phyloP scores from a whole-genome alignment of 2,329 filamentous ascomycete species.

The Aspergillus sergii region DNA sequence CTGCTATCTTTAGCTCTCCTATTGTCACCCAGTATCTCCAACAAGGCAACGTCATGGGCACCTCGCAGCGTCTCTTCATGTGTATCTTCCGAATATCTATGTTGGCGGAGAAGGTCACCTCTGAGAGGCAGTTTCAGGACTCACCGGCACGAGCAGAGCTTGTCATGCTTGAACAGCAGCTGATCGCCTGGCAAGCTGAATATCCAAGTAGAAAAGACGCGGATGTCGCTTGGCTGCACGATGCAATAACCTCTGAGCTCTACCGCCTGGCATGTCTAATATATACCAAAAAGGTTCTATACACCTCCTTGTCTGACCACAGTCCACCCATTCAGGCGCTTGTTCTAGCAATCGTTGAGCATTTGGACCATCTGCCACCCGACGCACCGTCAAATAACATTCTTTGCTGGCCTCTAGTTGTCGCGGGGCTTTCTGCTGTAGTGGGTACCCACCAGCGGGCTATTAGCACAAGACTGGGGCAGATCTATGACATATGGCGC shows the following conservation, averaged over 20 bases:
- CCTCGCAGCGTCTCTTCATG: conserved; percentile 7
- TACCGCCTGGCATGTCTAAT: conserved; percentile 12
- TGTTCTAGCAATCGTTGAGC: neutral
- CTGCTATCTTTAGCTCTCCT: conserved; percentile 1
- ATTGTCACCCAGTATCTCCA: neutral
- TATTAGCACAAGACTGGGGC: neutral
- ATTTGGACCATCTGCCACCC: neutral
- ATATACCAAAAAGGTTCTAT: neutral
- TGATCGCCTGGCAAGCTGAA: neutral
- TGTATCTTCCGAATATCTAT: conserved; percentile 9
- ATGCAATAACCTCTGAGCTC: conserved; percentile 6
- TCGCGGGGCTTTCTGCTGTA: conserved; percentile 2
- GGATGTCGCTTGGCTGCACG: conserved; percentile 1
- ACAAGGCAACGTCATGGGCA: conserved; percentile 4
- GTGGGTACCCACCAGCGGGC: neutral
- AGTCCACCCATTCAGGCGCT: neutral
- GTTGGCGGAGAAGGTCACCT: neutral
- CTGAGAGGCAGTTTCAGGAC: neutral
- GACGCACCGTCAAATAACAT: conserved; percentile 5
- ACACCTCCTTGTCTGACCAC: neutral
- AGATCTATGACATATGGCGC: neutral
- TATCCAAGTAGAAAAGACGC: neutral
- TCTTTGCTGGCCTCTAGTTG: conserved; percentile 12
- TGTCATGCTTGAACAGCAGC: neutral
- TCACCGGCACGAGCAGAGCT: neutral